Evolutionary conservation across 2,329 filamentous ascomycete genomes (phyloP), one percentile per base, ranked within the genome.

Genomic region (Fusarium haematococcum): DNA sequence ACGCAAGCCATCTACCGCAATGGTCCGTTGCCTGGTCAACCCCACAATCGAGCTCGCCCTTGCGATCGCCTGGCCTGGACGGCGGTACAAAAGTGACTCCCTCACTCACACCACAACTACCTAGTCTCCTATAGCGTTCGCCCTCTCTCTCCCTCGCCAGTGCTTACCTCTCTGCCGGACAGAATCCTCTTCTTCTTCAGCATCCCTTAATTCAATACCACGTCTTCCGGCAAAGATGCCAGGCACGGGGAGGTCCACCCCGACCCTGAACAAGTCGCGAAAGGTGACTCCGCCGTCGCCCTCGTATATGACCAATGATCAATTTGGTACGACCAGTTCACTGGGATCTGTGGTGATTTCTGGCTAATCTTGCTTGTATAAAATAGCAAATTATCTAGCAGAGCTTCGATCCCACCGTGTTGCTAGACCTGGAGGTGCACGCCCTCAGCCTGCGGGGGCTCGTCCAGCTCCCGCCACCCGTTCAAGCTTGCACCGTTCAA

Each of bases 321-420:
- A 93, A 80, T 92, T 92, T 78, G 90, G 91, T 92, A 85, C 67
- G 81, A 65, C 65, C 48, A 61, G 58, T 59, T 45, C 41, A 23
- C 41, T 45, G 20, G 20, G 20, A 57, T 30, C 48, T 45, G 9
- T 25, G 39, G 33, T 33, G 41, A 50, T 58, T 60, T 41, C 59
- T 76, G 37, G 65, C 77, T 79, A 75, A 80, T 69, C 59, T 35
- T 45, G 35, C 37, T 43, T 67, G 58, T 65, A 30, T 45, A 63
- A 43, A 74, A 70, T 83, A 95, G 93, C 91, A 75, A 86, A 87
- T 69, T 95, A 95, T 81, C 88, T 95, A 39, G 87, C 91, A 76
- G 90, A 92, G 75, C 88, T 96, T 39, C 91, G 94, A 75, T 90
- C 88, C 75, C 93, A 89, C 82, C 91, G 92, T 61, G 86, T 91